Base-by-base conservation (phyloP, 2,329 filamentous ascomycete species). In the Salinomyces thailandicus region DNA sequence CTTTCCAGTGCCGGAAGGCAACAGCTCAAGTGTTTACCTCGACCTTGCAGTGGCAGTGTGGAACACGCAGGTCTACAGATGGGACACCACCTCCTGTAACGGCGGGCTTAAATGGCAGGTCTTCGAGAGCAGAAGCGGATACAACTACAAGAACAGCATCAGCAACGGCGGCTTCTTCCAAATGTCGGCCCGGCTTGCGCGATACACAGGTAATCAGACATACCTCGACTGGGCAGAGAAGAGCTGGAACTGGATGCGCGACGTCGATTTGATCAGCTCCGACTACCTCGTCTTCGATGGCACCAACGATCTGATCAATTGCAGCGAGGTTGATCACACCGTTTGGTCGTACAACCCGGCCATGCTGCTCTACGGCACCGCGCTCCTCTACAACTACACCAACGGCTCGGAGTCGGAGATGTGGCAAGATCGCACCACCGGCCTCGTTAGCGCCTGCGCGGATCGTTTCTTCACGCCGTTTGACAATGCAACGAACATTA, bases 101-200 rank as follows among this genome's bases (percentile, higher is more conserved):
- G 85, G 85, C 33, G 85, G 85, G 7, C 61, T 93, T 46, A 75
- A 81, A 45, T 93, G 86, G 86, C 85, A 93, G 62, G 81, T 93
- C 43, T 87, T 80, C 62, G 69, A 74, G 9, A 83, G 79, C 62
- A 86, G 86, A 62, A 73, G 45, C 38, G 84, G 84, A 4, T 76
- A 67, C 48, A 60, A 62, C 36, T 75, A 72, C 48, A 75, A 75
- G 46, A 76, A 76, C 46, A 65, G 67, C 15, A 69, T 76, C 43
- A 71, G 68, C 9, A 75, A 75, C 44, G 72, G 72, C 3, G 71
- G 64, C 19, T 66, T 75, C 40, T 74, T 75, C 55, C 69, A 74
- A 45, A 62, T 77, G 8, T 65, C 68, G 15, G 69, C 84, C 5
- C 77, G 85, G 12, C 69, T 93, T 5, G 81, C 81, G 0, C 69